Base-by-base conservation (phyloP, 495 filamentous ascomycete genomes). In the Aspergillus asperescens region DNA sequence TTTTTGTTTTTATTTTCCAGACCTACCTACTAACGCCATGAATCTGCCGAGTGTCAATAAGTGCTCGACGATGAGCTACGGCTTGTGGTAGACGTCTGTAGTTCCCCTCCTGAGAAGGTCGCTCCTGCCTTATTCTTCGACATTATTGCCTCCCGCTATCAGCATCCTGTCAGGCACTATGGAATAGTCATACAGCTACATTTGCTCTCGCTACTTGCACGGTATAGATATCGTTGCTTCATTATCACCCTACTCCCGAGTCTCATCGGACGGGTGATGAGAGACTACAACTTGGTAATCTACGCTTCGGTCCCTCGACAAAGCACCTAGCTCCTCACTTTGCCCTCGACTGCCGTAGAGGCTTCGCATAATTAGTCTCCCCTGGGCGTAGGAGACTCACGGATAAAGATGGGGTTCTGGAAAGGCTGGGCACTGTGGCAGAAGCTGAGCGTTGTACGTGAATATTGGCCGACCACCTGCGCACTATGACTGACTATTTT, bases 371-470 rank as follows among this genome's bases (percentile, higher is more conserved):
- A 24, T 15, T 12, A 15, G 19, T 5, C n/a, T 3, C 28, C 12
- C 19, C 4, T 24, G 2, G 29, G 40, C 10, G 18, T 9, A 5
- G 27, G 23, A 23, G 37, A 22, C 13, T 23, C 15, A 20, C 28
- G 5, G n/a, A 20, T 24, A 48, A 59, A 20, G 13, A 74, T 72
- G 60, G 63, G 61, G 29, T 95, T 96, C 72, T 96, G 92, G 73
- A 61, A 72, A 32, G 76, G 70, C 31, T 96, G 90, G 91, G 65
- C 77, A 56, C 69, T 93, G 61, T 97, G 92, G 92, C 81, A 94
- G 78, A 86, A 95, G 77, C 79, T 96, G 82, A 84, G 80, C 55
- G 84, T 96, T 71, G 92, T 96, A 75, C 71, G 88, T 78, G 20
- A 28, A 28, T 5, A 2, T 12, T 15, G 8, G 7, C 32, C 20